phyloP scores from a whole-genome alignment of 169 alveolate genomes.

The Eimeria brunetti region DNA sequence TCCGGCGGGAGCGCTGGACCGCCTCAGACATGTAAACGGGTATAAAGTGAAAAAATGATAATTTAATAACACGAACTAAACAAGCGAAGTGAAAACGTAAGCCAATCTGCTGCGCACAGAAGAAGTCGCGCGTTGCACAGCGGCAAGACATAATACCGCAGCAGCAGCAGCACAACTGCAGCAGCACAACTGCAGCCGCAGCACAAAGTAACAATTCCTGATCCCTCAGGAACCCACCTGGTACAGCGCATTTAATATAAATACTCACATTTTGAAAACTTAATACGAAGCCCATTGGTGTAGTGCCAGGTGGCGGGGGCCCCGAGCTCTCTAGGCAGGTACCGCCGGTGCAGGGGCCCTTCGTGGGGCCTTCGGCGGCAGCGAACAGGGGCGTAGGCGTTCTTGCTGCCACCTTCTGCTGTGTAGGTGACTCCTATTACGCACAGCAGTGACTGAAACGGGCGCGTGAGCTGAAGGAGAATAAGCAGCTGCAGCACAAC shows the following conservation, averaged over 20 bases:
- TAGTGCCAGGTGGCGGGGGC: neutral
- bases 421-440: neutral
- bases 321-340: constrained; percentile 1
- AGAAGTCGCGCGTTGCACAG: neutral
- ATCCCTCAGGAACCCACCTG: neutral
- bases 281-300: neutral
- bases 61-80: neutral
- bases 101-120: neutral
- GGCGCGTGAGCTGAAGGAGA: neutral
- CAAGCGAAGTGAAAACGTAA: neutral
- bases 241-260: neutral
- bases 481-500: neutral
- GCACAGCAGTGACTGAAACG: neutral
- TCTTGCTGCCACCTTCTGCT: constrained; percentile 9
- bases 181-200: constrained; percentile 1
- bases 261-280: neutral
- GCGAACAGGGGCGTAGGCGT: neutral
- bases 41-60: neutral
- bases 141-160: constrained; percentile 11
- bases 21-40: neutral
- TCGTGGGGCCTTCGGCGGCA: constrained; percentile 31
- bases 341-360: constrained; percentile 25
- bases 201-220: neutral
- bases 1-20: neutral
- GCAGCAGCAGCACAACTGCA: constrained; percentile 20